Evolutionary conservation across 2,329 filamentous ascomycete genomes (phyloP), one percentile per base, ranked within the genome.

Genomic region (Fusarium sp.): DNA sequence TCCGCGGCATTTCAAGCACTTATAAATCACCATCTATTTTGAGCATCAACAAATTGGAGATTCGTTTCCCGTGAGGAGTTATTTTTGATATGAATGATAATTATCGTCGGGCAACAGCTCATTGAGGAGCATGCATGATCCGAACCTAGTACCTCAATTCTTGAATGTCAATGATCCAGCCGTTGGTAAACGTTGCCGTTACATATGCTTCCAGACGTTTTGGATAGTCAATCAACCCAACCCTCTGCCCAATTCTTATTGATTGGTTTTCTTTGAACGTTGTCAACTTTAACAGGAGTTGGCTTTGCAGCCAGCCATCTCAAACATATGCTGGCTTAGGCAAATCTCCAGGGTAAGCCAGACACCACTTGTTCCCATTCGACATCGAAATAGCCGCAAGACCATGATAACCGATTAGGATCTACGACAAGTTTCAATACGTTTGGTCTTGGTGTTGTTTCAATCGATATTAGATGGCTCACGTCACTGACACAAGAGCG

Each of bases 171-270:
- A 31, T 37, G 34, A 16, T 6, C 3, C 23, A 41, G 18, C 23
- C 48, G 30, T 37, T 50, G 12, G n/a, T 5, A 10, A 14, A 23
- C 48, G 48, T 41, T 51, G n/a, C 23, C 31, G 6, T 16, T 37
- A 3, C 3, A 1, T 2, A 26, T 12, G 7, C n/a, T 10, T 18
- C 88, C 89, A 18, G 80, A 81, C 26, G 91, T 90, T 74, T 88
- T 9, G 75, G 81, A 11, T 80, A 79, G 21, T 80, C 91, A 30
- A 89, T 85, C 78, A 81, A 82, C 18, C 18, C 7, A 53, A 8
- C 10, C 23, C 14, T 34, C 4, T 7, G 2, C 23, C 16, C 6
- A 11, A 9, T 37, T n/a, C 6, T 49, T 2, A 14, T 31, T 50
- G 12, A 37, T 37, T n/a, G 3, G 18, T 37, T n/a, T 4, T 9